Conservation (phyloP, 441 rosid species). For the Breynia disticha region DNA sequence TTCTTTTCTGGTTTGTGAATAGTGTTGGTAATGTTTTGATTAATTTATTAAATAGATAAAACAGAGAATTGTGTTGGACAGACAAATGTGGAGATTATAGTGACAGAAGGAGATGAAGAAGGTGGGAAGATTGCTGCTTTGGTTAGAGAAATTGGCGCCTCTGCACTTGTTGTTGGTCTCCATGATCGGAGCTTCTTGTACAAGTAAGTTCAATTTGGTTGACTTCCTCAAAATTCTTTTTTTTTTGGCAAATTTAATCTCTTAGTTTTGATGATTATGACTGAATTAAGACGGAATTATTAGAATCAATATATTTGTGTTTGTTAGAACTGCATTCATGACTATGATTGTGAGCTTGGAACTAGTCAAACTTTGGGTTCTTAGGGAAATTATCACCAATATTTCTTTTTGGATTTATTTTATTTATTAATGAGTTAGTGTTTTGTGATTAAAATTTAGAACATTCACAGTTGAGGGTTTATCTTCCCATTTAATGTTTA, state of each 20-base stretch:
- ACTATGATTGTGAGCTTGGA: too few species aligned
- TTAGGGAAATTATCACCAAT: too few species aligned
- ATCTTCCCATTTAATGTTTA: too few species aligned
- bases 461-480: too few species aligned
- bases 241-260: too few species aligned
- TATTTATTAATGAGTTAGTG: too few species aligned
- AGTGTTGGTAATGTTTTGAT: neutral
- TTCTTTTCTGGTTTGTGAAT: neutral
- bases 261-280: neutral
- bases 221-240: neutral
- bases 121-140: slow-evolving; percentile 50
- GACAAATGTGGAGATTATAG: slow-evolving; percentile 64
- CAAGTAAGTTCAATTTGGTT: slow-evolving; percentile 35
- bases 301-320: too few species aligned
- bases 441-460: too few species aligned
- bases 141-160: slow-evolving; percentile 78
- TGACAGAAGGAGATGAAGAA: slow-evolving; percentile 72
- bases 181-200: slow-evolving; percentile 86
- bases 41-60: neutral
- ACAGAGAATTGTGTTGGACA: slow-evolving; percentile 6
- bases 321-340: too few species aligned
- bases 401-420: too few species aligned
- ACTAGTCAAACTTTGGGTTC: too few species aligned
- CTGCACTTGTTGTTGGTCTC: slow-evolving; percentile 72
- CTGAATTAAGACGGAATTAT: too few species aligned